These are phyloP conservation scores for Sugiyamaella valdiviana DNA, from an alignment of 805 yeast genomes.

Conservation along the genomic window DNA sequence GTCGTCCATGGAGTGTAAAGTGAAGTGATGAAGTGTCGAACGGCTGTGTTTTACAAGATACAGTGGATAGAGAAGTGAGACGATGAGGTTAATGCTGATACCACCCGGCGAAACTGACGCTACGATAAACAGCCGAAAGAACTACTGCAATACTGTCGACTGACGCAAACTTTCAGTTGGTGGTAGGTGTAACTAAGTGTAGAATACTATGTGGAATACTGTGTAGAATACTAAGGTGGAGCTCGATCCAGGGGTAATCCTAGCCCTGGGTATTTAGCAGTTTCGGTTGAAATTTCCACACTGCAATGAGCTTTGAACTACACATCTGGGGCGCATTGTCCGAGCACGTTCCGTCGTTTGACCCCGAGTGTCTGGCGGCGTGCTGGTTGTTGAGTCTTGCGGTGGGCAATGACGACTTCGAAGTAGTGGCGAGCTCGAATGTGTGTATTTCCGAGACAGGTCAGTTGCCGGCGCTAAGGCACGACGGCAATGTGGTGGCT, in stretches of 20 bases:
- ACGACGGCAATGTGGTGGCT: constrained; percentile 10
- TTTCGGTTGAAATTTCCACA: background rate
- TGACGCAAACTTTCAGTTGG: background rate
- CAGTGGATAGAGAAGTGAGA: too few relatives aligned
- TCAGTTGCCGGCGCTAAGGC: constrained; percentile 26
- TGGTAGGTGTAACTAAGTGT: too few relatives aligned
- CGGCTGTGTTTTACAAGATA: too few relatives aligned
- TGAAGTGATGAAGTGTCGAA: background rate
- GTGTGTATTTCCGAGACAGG: constrained; percentile 18
- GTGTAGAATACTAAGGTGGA: too few relatives aligned
- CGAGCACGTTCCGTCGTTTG: constrained; percentile 22
- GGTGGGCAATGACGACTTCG: constrained; percentile 8
- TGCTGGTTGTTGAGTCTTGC: constrained; percentile 22
- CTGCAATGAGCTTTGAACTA: constrained; percentile 23
- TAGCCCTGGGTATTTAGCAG: background rate
- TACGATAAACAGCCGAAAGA: too few relatives aligned
- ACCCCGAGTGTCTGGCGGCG: constrained; percentile 31
- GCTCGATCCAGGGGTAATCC: background rate
- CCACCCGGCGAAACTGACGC: too few relatives aligned
- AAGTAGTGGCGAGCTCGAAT: constrained; percentile 25
- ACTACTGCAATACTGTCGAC: too few relatives aligned
- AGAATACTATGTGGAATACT: too few relatives aligned
- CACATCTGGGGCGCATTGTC: constrained; percentile 30
- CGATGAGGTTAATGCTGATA: too few relatives aligned
- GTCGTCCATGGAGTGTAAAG: constrained; percentile 29